Percentiles rank a stretch among this genome's conserved stretches.
Conservation (phyloP, 225 moss, liverwort and hornwort species). For the Bryoerythrophyllum caledonicum region DNA sequence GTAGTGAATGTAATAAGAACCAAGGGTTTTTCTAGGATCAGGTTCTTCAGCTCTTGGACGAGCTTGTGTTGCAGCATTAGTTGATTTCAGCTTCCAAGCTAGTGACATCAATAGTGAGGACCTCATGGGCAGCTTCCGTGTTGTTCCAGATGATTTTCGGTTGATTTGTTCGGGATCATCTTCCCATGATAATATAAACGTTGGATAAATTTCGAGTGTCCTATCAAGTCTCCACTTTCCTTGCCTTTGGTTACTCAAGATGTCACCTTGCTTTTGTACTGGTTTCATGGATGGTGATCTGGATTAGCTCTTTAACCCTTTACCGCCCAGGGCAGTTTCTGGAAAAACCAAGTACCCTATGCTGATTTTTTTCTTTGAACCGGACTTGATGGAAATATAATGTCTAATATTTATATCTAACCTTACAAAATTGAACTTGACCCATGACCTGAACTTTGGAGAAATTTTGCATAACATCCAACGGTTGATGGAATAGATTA, state of each 20-base stretch:
- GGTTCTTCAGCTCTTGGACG: constrained; percentile 29
- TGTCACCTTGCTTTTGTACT: background rate
- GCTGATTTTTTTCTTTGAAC: background rate
- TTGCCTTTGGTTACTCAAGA: background rate
- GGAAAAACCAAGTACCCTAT: background rate
- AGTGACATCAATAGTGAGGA: constrained; percentile 18
- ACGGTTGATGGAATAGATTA: no score
- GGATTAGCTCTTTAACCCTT: background rate
- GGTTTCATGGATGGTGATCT: no score
- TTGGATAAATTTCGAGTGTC: constrained; percentile 15
- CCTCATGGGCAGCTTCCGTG: constrained; percentile 20
- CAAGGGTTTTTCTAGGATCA: constrained; percentile 25
- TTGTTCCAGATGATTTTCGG: constrained; percentile 21
- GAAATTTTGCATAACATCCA: no score
- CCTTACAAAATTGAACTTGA: no score
- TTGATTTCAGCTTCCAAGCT: constrained; percentile 17
- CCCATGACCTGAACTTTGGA: no score
- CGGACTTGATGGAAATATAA: background rate
- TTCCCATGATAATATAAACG: constrained; percentile 17
- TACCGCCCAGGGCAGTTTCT: no score
- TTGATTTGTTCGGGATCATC: constrained; percentile 20
- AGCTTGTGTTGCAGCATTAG: constrained; percentile 21
- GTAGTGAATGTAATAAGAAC: constrained; percentile 37
- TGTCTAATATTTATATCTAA: no score
- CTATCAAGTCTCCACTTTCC: background rate